A percentile compares a stretch with the other conserved stretches of the same genome.
Conservation (phyloP, 495 filamentous ascomycete genomes). For the Penicillium ucsense region DNA sequence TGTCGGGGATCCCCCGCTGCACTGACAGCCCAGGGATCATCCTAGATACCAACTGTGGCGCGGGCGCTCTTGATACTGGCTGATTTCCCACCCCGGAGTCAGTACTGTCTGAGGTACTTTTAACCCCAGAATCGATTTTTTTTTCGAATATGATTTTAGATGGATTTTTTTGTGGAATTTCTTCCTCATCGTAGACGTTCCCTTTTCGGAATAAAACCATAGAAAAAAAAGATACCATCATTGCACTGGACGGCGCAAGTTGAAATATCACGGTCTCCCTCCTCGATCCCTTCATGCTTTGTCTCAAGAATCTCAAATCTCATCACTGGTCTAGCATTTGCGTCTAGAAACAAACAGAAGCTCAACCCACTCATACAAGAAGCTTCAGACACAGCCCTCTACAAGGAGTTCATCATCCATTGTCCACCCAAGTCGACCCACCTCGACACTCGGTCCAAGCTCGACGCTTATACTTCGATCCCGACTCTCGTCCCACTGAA, state of each 20-base stretch:
- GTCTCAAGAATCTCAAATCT: background rate
- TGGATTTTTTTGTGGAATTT: background rate
- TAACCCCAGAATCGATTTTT: background rate
- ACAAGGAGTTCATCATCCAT: background rate
- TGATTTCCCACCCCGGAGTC: constrained; percentile 1
- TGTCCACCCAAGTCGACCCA: constrained; percentile 2
- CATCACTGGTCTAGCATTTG: background rate
- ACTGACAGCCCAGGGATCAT: constrained; percentile 26
- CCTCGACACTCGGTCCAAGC: background rate
- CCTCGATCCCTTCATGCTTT: background rate
- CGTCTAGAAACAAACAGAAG: too few relatives aligned
- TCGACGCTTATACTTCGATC: background rate
- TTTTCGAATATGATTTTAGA: background rate
- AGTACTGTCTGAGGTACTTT: background rate
- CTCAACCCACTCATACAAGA: too few relatives aligned
- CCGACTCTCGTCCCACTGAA: background rate
- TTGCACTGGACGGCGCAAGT: constrained; percentile 2
- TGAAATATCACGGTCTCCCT: constrained; percentile 10
- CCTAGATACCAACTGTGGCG: constrained; percentile 10
- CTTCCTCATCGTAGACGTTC: too few relatives aligned
- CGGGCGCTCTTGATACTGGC: background rate
- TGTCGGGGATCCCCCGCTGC: constrained; percentile 16
- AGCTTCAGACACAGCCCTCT: background rate
- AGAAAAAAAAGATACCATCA: background rate
- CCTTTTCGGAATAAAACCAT: too few relatives aligned